Conservation (phyloP, 805 yeast species). For the Limtongia smithiae region DNA sequence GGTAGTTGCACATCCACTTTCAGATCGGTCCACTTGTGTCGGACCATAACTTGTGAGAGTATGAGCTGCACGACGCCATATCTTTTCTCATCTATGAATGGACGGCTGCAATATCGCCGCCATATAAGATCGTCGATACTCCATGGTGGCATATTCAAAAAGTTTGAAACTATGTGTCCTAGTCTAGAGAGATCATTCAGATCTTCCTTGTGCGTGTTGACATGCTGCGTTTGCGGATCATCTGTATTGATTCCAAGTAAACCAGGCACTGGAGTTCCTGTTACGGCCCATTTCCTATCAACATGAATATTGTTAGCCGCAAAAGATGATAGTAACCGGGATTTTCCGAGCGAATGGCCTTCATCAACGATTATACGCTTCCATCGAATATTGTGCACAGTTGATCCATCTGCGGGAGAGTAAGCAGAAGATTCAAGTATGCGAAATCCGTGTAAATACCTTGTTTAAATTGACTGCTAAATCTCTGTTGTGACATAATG, state of each 20-base stretch:
- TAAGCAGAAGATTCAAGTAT: neutral
- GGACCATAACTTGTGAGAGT: constrained; percentile 48
- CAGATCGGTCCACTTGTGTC: constrained; percentile 55
- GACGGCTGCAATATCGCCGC: constrained; percentile 46
- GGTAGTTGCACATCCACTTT: constrained; percentile 57
- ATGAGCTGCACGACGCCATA: constrained; percentile 39
- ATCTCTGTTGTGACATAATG: constrained; percentile 47
- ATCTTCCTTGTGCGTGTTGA: neutral
- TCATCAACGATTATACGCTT: constrained; percentile 71
- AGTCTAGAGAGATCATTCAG: constrained; percentile 54
- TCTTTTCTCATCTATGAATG: constrained; percentile 41
- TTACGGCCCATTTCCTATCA: constrained; percentile 70
- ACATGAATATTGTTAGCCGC: constrained; percentile 49
- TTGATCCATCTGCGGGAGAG: constrained; percentile 32
- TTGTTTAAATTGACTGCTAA: constrained; percentile 41
- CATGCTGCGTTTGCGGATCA: constrained; percentile 22
- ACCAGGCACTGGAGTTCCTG: constrained; percentile 75
- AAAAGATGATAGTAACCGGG: constrained; percentile 48
- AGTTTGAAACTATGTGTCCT: constrained; percentile 52
- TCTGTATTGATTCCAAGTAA: constrained; percentile 43
- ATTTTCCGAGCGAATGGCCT: constrained; percentile 62
- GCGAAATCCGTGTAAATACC: constrained; percentile 1
- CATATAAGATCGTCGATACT: constrained; percentile 47
- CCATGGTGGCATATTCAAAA: constrained; percentile 60
- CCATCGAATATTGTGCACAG: constrained; percentile 53